A percentile compares a stretch with the other conserved stretches of the same genome.
Conservation (phyloP, 73 alveolate species). For the Blepharisma stoltei region DNA sequence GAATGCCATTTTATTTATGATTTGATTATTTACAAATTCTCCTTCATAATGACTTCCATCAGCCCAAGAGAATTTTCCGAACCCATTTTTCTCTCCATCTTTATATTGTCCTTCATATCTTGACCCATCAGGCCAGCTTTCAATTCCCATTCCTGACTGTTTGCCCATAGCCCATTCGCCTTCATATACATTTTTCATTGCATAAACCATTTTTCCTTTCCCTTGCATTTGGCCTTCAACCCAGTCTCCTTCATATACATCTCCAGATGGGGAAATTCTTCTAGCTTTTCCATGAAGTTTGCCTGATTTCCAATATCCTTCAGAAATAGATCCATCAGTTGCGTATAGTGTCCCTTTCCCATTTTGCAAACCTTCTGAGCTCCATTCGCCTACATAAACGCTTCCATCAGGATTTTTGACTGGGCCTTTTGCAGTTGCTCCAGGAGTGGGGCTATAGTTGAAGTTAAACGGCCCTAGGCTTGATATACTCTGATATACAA, state of each 20-base stretch:
- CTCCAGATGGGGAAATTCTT: slow-evolving; percentile 41
- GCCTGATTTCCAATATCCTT: slow-evolving; percentile 43
- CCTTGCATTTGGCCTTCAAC: slow-evolving; percentile 43
- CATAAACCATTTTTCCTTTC: slow-evolving; percentile 41
- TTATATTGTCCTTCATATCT: slow-evolving; percentile 40
- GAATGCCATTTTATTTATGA: too few species aligned
- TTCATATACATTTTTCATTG: slow-evolving; percentile 41
- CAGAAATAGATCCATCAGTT: slow-evolving; percentile 35
- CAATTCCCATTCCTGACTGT: slow-evolving; percentile 29
- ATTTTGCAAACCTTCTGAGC: not conserved
- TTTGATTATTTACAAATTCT: slow-evolving; percentile 37
- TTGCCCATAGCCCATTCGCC: slow-evolving; percentile 43
- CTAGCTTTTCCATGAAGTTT: slow-evolving; percentile 43
- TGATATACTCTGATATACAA: too few species aligned
- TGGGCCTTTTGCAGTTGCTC: not conserved
- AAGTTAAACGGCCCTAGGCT: too few species aligned
- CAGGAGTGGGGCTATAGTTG: too few species aligned
- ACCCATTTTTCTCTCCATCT: slow-evolving; percentile 48
- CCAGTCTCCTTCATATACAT: slow-evolving; percentile 49
- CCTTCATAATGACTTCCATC: slow-evolving; percentile 37
- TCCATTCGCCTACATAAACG: slow-evolving; percentile 13
- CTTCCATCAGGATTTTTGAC: not conserved
- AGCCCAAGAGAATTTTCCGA: slow-evolving; percentile 40
- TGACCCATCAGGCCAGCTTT: slow-evolving; percentile 32
- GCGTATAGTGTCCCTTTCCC: slow-evolving; percentile 31